phyloP scores from a whole-genome alignment of 2,329 filamentous ascomycete species.

The Trichoderma guizhouense region DNA sequence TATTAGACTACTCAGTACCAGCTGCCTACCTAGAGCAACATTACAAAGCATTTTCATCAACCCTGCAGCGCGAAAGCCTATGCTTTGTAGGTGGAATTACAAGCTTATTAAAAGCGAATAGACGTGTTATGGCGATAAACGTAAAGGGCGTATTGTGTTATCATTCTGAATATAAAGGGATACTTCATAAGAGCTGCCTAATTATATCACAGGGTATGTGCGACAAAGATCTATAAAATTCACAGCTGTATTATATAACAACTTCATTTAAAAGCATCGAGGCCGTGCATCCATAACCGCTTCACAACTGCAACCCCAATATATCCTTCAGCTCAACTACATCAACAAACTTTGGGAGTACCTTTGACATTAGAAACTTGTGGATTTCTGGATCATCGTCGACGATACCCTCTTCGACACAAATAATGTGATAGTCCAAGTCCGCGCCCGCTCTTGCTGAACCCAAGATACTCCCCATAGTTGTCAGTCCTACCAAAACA shows the following conservation, averaged over 20 bases:
- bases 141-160: too few species aligned
- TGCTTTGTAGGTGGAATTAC: too few species aligned
- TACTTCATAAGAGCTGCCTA: too few species aligned
- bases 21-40: not conserved
- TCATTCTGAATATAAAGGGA: too few species aligned
- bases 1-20: not conserved
- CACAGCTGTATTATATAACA: too few species aligned
- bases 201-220: too few species aligned
- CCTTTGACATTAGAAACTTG: not conserved
- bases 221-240: too few species aligned
- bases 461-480: slow-evolving; percentile 3
- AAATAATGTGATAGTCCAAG: not conserved
- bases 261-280: not conserved
- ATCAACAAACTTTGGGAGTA: not conserved
- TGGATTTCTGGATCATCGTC: slow-evolving; percentile 3
- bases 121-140: too few species aligned
- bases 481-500: not conserved
- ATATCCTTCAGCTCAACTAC: not conserved
- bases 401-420: not conserved
- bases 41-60: not conserved
- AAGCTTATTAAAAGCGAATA: too few species aligned
- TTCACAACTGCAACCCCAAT: not conserved
- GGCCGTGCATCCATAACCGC: rapidly evolving
- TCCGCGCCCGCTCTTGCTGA: not conserved
- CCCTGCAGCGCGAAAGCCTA: too few species aligned